Evolutionary conservation across 106 monocot genomes (phyloP).

Genomic region (Dioscorea dumetorum): DNA sequence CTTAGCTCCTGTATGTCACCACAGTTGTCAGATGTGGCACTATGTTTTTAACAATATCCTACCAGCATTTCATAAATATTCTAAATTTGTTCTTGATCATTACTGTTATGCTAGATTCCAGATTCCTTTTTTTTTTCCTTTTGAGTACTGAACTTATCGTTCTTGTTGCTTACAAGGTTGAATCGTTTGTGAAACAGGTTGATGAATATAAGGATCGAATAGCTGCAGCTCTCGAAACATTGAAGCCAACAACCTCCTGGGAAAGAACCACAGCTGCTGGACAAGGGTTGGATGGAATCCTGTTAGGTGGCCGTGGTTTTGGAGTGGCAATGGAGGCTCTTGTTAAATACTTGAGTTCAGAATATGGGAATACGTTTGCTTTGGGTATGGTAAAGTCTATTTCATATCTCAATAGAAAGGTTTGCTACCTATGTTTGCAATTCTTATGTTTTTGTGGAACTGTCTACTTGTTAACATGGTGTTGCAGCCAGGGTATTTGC

Average conservation of each 20-base stretch:
- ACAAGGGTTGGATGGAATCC: slow-evolving; percentile 71
- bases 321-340: slow-evolving; percentile 85
- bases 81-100: background rate
- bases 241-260: slow-evolving; percentile 89
- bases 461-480: background rate
- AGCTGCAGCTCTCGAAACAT: slow-evolving; percentile 88
- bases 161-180: background rate
- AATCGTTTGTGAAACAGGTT: slow-evolving; percentile 42
- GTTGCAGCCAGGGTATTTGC: slow-evolving; percentile 94
- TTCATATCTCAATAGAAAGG: background rate
- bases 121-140: too few species aligned
- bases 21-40: background rate
- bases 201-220: slow-evolving; percentile 91
- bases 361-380: slow-evolving; percentile 94
- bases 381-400: slow-evolving; percentile 59
- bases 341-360: slow-evolving; percentile 80
- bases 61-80: too few species aligned
- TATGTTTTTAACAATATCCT: background rate
- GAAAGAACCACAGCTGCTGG: slow-evolving; percentile 69
- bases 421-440: too few species aligned
- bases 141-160: too few species aligned
- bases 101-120: background rate
- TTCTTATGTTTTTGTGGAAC: background rate
- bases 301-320: slow-evolving; percentile 88
- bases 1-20: slow-evolving; percentile 82